Conservation (phyloP, 2,329 filamentous ascomycete species). For the Venturia aucupariae region DNA sequence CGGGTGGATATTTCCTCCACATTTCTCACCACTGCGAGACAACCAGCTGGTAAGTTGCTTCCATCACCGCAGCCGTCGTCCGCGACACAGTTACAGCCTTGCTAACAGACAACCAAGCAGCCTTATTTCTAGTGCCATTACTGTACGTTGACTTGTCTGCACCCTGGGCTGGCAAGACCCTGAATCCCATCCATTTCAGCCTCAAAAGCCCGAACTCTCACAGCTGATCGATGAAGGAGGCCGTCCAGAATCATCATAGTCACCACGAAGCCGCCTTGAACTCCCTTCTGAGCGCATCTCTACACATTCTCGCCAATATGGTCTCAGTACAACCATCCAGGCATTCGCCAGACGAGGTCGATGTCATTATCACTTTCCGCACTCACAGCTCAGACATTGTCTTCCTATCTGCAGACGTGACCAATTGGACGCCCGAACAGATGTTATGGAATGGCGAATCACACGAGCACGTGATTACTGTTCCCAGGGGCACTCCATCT, state of each 20-base stretch:
- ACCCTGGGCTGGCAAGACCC: neutral
- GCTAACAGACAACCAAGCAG: neutral
- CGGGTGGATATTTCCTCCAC: neutral
- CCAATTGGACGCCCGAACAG: constrained; percentile 6
- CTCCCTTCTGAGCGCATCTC: neutral
- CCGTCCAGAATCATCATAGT: neutral
- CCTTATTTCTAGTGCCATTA: neutral
- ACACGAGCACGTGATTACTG: constrained; percentile 12
- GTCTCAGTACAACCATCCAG: constrained; percentile 12
- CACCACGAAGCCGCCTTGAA: neutral
- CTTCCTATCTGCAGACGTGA: constrained; percentile 7
- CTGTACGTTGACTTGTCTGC: constrained; percentile 1
- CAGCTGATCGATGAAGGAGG: constrained; percentile 5
- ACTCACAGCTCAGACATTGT: neutral
- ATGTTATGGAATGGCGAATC: constrained; percentile 3
- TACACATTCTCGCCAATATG: constrained; percentile 9
- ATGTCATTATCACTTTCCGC: constrained; percentile 11
- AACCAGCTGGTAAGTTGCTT: neutral
- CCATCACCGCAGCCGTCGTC: neutral
- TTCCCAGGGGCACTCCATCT: constrained; percentile 5
- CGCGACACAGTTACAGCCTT: neutral
- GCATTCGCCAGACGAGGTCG: constrained; percentile 8
- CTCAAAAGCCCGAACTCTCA: neutral
- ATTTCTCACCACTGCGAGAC: neutral
- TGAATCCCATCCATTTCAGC: neutral